A percentile compares a stretch with the other conserved stretches of the same genome.
Conservation (phyloP, 192 early-diverging fungal genomes). For the Coemansia sp. region DNA sequence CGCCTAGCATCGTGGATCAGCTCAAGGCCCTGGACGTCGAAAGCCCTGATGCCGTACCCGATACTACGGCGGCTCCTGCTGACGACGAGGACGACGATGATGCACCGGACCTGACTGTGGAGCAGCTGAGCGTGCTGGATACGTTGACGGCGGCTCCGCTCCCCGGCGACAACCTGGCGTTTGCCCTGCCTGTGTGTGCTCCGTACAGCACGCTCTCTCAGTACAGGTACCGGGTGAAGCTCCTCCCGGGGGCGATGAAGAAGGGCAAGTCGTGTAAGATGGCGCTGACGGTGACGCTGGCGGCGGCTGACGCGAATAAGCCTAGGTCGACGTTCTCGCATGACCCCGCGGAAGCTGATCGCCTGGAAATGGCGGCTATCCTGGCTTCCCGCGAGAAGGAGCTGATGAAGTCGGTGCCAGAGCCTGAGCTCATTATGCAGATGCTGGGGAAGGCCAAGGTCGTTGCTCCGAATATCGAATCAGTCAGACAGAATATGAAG, state of each 20-base stretch:
- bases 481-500: conserved; percentile 59
- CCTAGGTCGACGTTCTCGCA: neutral
- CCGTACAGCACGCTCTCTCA: conserved; percentile 82
- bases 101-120: conserved; percentile 27
- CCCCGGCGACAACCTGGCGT: conserved; percentile 73
- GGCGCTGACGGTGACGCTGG: conserved; percentile 48
- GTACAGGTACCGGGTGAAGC: conserved; percentile 94
- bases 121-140: conserved; percentile 68
- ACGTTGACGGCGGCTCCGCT: conserved; percentile 77
- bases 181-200: conserved; percentile 91
- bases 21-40: conserved; percentile 10
- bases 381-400: conserved; percentile 65
- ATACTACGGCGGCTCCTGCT: neutral
- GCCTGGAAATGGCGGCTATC: conserved; percentile 29
- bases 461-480: conserved; percentile 71
- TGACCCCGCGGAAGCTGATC: conserved; percentile 34
- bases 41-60: neutral
- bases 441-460: conserved; percentile 90
- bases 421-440: conserved; percentile 74
- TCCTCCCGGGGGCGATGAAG: conserved; percentile 86
- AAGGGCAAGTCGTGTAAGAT: conserved; percentile 82
- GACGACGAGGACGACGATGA: conserved; percentile 41
- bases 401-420: conserved; percentile 79
- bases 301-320: conserved; percentile 39
- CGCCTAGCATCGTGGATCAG: conserved; percentile 29